Evolutionary conservation across 2,329 filamentous ascomycete species (phyloP), one percentile per base, ranked within the genome.

Genomic region (Sclerotinia subarctica): DNA sequence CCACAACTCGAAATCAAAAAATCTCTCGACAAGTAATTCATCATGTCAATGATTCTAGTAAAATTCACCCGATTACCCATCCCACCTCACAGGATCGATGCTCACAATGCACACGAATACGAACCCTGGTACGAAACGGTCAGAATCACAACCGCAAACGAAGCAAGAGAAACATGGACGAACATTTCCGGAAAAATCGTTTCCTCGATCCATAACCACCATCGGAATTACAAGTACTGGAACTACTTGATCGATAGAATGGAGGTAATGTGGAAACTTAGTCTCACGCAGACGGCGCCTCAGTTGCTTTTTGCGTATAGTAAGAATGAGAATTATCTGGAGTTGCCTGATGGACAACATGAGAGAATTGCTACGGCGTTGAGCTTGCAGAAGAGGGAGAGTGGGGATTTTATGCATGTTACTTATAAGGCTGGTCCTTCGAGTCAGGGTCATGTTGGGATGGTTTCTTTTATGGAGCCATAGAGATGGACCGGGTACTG

Each of bases 41-140:
- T 3, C 58, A 60, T 60, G 58, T 35, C 58, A 17, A 51, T 62
- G 58, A 19, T 62, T 10, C 21, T 62, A 8, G 58, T 51, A 1
- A 24, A 49, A 26, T 62, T 62, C 29, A 51, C 46, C 2, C 29
- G 58, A 1, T 13, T 62, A 21, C 46, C 58, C 5, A 35, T 35
- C 7, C 29, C 21, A 11, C 58, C 44, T 0, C 21, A 51, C 2
- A 51, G 29, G 0, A 8, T 51, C 29, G 21, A 38, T 3, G 0
- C n/a, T 0, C 24, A 10, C 58, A 49, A 49, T 13, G 21, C 46
- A 0, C 7, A 4, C 2, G 58, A 62, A 7, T 62, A 51, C 2
- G 7, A 11, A 1, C 21, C 29, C 4, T 62, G 46, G 58, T 51
- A 62, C 58, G 58, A 62, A 62, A 29, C 58, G 0, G 5, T 62